Conservation (phyloP, 768 basidiomycete species). For the Psilocybe subaeruginosa region DNA sequence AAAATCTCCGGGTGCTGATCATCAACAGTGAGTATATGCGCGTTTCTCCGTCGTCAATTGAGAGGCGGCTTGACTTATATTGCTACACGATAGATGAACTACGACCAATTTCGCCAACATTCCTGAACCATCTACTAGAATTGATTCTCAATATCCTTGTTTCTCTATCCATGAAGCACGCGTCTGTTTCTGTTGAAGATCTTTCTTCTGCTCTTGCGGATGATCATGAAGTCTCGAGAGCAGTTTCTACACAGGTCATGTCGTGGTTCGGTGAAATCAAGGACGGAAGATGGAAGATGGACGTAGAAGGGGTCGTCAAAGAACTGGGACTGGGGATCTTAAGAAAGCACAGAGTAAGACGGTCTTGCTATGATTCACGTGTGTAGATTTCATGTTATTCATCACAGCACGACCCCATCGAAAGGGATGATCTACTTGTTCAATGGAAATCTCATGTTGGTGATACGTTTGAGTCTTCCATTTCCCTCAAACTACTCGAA, state of each 20-base stretch:
- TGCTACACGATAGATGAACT: constrained; percentile 54
- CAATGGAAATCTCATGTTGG: constrained; percentile 80
- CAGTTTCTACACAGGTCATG: constrained; percentile 72
- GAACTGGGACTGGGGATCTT: constrained; percentile 83
- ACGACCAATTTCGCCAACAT: constrained; percentile 68
- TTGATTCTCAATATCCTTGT: constrained; percentile 75
- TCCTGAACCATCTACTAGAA: constrained; percentile 73
- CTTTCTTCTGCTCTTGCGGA: constrained; percentile 64
- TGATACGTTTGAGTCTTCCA: constrained; percentile 67
- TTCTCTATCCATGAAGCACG: constrained; percentile 57
- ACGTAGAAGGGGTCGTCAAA: constrained; percentile 60
- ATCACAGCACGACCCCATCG: constrained; percentile 60
- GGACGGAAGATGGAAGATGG: constrained; percentile 66
- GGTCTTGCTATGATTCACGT: neutral
- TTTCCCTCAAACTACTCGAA: constrained; percentile 69
- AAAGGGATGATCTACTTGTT: constrained; percentile 54
- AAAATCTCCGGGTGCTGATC: constrained; percentile 70
- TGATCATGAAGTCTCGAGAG: constrained; percentile 70
- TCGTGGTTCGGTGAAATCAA: constrained; percentile 76
- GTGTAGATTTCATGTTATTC: neutral
- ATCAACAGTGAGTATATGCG: constrained; percentile 56
- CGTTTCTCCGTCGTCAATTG: neutral
- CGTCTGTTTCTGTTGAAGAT: constrained; percentile 58
- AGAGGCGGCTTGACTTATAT: neutral
- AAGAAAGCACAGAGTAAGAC: constrained; percentile 55